phyloP scores from a whole-genome alignment of 768 basidiomycete species.

The Mycena chlorophos region DNA sequence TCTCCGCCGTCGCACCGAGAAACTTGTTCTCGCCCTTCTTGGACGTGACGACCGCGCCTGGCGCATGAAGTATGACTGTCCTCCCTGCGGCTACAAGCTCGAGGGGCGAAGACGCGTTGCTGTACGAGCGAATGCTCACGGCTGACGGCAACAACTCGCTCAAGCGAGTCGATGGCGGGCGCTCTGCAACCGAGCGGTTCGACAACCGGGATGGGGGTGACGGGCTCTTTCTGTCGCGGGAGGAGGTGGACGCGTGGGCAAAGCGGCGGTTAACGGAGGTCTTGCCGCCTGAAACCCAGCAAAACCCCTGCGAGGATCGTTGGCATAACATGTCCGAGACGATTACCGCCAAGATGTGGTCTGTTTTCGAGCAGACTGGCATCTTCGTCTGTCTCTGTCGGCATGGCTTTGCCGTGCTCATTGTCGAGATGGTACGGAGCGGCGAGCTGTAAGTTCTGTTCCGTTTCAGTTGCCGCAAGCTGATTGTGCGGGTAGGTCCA shows the following conservation, averaged over 20 bases:
- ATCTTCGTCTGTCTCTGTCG: slow-evolving; percentile 34
- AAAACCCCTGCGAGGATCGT: slow-evolving; percentile 16
- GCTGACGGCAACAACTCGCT: slow-evolving; percentile 30
- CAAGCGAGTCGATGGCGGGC: slow-evolving; percentile 21
- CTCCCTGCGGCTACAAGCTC: slow-evolving; percentile 28
- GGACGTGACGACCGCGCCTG: slow-evolving; percentile 21
- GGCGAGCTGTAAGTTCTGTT: slow-evolving; percentile 37
- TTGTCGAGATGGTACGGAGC: slow-evolving; percentile 36
- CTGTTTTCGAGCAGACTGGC: slow-evolving; percentile 21
- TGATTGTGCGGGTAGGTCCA: slow-evolving; percentile 2
- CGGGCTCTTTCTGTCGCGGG: slow-evolving; percentile 11
- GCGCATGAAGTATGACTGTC: slow-evolving; percentile 29
- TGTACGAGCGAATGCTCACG: slow-evolving; percentile 20
- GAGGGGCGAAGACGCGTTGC: slow-evolving; percentile 24
- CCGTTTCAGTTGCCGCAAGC: not conserved
- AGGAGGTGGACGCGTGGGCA: slow-evolving; percentile 18
- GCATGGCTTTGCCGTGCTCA: slow-evolving; percentile 35
- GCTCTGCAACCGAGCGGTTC: not conserved
- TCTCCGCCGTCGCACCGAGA: slow-evolving; percentile 10
- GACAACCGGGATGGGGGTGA: slow-evolving; percentile 10
- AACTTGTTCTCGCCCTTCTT: slow-evolving; percentile 14
- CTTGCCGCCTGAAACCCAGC: slow-evolving; percentile 2
- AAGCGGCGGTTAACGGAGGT: not conserved
- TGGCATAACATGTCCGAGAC: slow-evolving; percentile 22
- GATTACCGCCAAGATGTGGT: slow-evolving; percentile 10